Evolutionary conservation across 257 asterid species (phyloP), one percentile per base, ranked within the genome.

Genomic region (Sherardia arvensis): DNA sequence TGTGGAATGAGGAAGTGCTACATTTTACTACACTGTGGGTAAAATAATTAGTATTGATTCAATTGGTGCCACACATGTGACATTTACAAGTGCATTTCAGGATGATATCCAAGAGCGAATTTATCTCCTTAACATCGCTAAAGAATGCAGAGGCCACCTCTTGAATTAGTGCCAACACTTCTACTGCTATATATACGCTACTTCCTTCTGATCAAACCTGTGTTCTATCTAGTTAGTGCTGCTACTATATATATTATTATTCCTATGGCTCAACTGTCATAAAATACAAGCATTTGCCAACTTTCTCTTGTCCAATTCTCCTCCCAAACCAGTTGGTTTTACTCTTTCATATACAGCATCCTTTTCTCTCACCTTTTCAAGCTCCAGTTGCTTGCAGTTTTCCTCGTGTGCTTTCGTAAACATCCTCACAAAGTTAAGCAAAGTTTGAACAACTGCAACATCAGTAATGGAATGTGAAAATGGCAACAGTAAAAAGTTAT

Each of bases 391-490:
- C 85, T 85, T 84, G 78, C 83, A 51, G 79, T 90, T 90, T 62
- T 90, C 97, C 60, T 80, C 81, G 20, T 73, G 90, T 3, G 90
- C 85, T 48, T 81, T 77, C 36, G 62, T 63, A 62, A 90, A 87
- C 95, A 82, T 82, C 74, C 81, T 80, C 84, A 82, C 85, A 27
- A 90, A 90, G 73, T 80, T 90, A 29, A 80, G 79, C 77, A 90
- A 66, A 30, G 92, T 90, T 4, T 95, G 74, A 27, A 87, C 81
- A 69, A 90, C 95, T 90, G 85, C 76, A 78, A 18, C 59, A 72
- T 40, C 30, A 6, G 9, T 0, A n/a, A 23, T 23, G 18, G 6
- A 10, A 1, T 32, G 8, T 17, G 21, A 38, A 60, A 45, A 33
- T 18, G 11, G n/a, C 12, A 18, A 30, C 32, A 27, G 28, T n/a